Evolutionary conservation across 371 early-diverging fungal genomes (phyloP).

Genomic region (Circinella minor): DNA sequence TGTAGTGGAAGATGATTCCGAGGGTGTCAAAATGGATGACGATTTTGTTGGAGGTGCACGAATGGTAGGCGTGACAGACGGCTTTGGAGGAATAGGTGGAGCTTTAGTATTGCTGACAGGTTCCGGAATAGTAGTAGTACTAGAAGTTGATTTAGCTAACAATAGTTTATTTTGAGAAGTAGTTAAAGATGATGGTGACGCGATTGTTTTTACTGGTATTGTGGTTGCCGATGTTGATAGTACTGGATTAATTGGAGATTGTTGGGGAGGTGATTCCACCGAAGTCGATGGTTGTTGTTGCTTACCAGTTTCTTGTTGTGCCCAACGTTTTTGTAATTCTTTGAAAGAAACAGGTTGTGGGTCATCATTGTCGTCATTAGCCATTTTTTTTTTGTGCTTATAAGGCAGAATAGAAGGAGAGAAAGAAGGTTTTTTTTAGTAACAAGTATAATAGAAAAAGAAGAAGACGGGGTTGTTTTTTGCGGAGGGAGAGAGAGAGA

Average conservation of each 20-base stretch:
- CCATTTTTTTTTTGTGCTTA: not conserved
- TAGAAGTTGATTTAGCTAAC: not conserved
- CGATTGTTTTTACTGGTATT: conserved; percentile 4
- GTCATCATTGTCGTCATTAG: conserved; percentile 18
- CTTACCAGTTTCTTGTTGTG: conserved; percentile 21
- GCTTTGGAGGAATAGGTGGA: conserved; percentile 30
- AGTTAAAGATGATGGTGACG: not conserved
- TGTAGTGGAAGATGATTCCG: not conserved
- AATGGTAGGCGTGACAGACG: not conserved
- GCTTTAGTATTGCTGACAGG: not conserved
- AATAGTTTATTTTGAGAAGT: not conserved
- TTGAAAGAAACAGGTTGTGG: conserved; percentile 26
- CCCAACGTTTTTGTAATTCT: conserved; percentile 30
- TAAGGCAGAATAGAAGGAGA: too few species aligned
- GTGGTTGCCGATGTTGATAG: not conserved
- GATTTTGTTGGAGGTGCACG: conserved; percentile 10
- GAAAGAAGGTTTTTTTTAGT: too few species aligned
- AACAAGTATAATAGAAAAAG: too few species aligned
- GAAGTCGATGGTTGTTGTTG: conserved; percentile 13
- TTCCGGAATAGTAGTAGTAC: not conserved
- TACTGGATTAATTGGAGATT: too few species aligned
- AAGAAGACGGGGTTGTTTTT: too few species aligned
- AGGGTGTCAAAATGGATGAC: not conserved
- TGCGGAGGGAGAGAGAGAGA: too few species aligned
- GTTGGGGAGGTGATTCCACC: not conserved